Evolutionary conservation across 1,139 yeast genomes (phyloP), one percentile per base, ranked within the genome.

Genomic region (Magnusiomyces starmeri): DNA sequence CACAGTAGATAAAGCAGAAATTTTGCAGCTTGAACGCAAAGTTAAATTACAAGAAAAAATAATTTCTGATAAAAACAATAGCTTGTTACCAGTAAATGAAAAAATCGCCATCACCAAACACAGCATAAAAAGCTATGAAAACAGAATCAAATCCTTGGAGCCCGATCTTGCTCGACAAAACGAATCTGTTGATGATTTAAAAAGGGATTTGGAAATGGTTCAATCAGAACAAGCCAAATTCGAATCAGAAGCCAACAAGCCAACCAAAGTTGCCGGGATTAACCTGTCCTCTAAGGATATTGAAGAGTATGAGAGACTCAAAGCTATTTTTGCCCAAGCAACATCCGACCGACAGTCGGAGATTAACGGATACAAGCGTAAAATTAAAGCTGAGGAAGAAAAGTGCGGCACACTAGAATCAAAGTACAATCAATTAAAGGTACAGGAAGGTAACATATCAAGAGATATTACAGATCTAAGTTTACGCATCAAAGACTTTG

Each of bases 251-350:
- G 62, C 70, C 52, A 69, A 60, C 40, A 64, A 66, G 18, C 66
- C 69, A 22, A 54, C 59, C 1, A 60, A 59, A 49, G 49, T 55
- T 55, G 63, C 69, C 1, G 60, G 60, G 2, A 65, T 24, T 43
- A 64, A 66, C 21, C 62, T 83, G 21, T 71, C 81, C 2, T 71
- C 75, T 0, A 79, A 75, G 14, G 85, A 79, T 37, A 72, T 80
- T 43, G 67, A 71, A 26, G 83, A 82, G 51, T 89, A 88, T 63
- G 83, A 82, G 48, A 45, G 55, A 1, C 70, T 88, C 54, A 77
- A 87, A 61, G 79, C 79, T 20, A 62, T 72, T 51, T 87, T 79
- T 55, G 62, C 61, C 46, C 57, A 54, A 32, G 59, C 54, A 43
- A 65, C 69, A 0, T 59, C 67, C 12, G 48, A 55, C 4, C 64